These are phyloP conservation scores for Brassica nigra DNA, from an alignment of 345 rosid species.

Conservation along the genomic window DNA sequence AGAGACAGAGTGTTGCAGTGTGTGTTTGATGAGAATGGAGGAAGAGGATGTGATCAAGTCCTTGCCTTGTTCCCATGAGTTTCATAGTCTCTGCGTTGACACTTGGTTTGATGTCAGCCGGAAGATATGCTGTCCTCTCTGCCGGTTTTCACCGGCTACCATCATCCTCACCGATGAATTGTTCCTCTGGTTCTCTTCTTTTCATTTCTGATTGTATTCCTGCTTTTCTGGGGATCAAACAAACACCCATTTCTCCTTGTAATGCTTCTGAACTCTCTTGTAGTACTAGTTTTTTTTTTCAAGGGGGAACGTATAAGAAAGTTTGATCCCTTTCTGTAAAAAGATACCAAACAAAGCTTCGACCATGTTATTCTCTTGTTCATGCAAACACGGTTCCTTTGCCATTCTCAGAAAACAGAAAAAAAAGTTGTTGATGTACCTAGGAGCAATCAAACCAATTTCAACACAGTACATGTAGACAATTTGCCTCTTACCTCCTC, in stretches of 20 bases:
- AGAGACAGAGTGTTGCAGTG: constrained; percentile 57
- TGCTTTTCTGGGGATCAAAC: background rate
- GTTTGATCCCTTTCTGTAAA: constrained; percentile 22
- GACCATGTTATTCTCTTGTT: background rate
- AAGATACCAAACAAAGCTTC: constrained; percentile 6
- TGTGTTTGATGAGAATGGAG: constrained; percentile 61
- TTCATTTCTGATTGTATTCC: constrained; percentile 39
- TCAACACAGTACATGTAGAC: background rate
- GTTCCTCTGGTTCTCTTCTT: constrained; percentile 60
- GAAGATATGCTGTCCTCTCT: constrained; percentile 68
- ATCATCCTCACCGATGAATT: constrained; percentile 56
- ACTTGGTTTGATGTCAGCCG: constrained; percentile 61
- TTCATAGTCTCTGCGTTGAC: constrained; percentile 65
- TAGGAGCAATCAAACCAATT: background rate
- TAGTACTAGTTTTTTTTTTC: constrained; percentile 25
- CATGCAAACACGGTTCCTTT: background rate
- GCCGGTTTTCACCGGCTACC: constrained; percentile 53
- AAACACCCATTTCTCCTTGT: constrained; percentile 20
- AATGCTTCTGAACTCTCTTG: constrained; percentile 17
- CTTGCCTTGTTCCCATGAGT: constrained; percentile 71
- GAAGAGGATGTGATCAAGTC: constrained; percentile 44
- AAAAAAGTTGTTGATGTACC: background rate
- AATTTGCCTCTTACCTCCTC: background rate
- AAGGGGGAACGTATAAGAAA: background rate
- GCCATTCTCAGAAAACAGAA: background rate